Conservation (phyloP, 2,329 filamentous ascomycete species). For the Aureobasidium leucospermi region DNA sequence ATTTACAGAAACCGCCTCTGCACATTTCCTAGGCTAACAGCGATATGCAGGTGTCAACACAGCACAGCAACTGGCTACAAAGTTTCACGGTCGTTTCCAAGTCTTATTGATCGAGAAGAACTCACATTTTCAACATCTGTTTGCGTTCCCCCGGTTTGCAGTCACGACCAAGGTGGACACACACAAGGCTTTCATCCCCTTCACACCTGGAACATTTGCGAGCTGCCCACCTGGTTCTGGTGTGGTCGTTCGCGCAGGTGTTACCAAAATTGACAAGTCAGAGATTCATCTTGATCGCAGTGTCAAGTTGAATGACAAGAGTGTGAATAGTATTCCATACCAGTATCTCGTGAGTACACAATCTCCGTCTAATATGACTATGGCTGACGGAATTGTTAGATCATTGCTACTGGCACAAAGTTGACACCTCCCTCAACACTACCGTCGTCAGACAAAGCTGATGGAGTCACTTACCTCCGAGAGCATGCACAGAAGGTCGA, state of each 20-base stretch:
- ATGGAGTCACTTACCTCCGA: slow-evolving; percentile 12
- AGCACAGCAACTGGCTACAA: slow-evolving; percentile 13
- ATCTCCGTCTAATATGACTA: neutral
- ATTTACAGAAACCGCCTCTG: neutral
- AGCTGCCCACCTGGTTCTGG: slow-evolving; percentile 4
- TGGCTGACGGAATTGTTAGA: neutral
- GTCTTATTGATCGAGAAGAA: slow-evolving; percentile 15
- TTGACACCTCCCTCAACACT: slow-evolving; percentile 11
- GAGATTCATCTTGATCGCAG: slow-evolving; percentile 4
- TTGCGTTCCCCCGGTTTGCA: slow-evolving; percentile 13
- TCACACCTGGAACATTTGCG: slow-evolving; percentile 1
- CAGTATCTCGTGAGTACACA: slow-evolving; percentile 6
- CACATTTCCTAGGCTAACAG: neutral
- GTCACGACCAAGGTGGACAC: slow-evolving; percentile 11
- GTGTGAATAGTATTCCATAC: slow-evolving; percentile 3
- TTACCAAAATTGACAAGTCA: neutral
- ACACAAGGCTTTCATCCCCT: slow-evolving; percentile 14
- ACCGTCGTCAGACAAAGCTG: slow-evolving; percentile 8
- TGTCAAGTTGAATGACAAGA: neutral
- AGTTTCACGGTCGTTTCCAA: slow-evolving; percentile 3
- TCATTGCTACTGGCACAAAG: slow-evolving; percentile 14
- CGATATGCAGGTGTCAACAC: slow-evolving; percentile 2
- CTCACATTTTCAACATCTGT: slow-evolving; percentile 15
- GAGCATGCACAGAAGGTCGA: slow-evolving; percentile 3
- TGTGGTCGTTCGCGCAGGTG: slow-evolving; percentile 5